Evolutionary conservation across 139 green algal genomes (phyloP).

Genomic region (Chlamydomonas incerta): DNA sequence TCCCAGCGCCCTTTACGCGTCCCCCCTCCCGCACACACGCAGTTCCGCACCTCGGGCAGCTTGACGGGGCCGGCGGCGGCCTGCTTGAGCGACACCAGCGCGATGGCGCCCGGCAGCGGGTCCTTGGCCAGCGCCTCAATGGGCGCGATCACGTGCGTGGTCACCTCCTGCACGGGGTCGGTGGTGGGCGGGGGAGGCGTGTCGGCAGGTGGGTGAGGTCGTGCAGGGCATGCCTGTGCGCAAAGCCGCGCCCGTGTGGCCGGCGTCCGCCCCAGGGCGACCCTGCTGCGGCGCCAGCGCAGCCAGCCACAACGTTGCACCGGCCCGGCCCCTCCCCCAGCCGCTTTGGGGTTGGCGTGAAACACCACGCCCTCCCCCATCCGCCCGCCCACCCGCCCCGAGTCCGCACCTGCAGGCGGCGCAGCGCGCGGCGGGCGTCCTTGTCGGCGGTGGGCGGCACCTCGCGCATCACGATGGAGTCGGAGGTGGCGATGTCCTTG

Average conservation of each 20-base stretch:
- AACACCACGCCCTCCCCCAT: neutral
- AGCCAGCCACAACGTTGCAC: too few species aligned
- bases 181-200: neutral
- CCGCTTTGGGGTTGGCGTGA: too few species aligned
- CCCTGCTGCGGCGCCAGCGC: too few species aligned
- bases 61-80: conserved; percentile 40
- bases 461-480: conserved; percentile 91
- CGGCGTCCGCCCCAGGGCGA: too few species aligned
- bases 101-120: conserved; percentile 86
- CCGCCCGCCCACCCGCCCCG: neutral
- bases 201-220: too few species aligned
- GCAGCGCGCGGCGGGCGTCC: conserved; percentile 74
- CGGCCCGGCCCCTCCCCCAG: too few species aligned
- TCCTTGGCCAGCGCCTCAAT: conserved; percentile 72
- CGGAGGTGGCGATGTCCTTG: conserved; percentile 96
- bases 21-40: neutral
- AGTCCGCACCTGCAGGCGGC: conserved; percentile 80
- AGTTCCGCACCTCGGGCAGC: conserved; percentile 50
- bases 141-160: conserved; percentile 87
- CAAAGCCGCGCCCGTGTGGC: too few species aligned
- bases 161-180: conserved; percentile 67
- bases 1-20: neutral
- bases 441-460: conserved; percentile 71
- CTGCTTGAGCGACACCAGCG: conserved; percentile 68
- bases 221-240: too few species aligned